These are phyloP conservation scores for Aspergillus spinulosporus DNA, from an alignment of 2,329 filamentous ascomycete species.

Conservation along the genomic window DNA sequence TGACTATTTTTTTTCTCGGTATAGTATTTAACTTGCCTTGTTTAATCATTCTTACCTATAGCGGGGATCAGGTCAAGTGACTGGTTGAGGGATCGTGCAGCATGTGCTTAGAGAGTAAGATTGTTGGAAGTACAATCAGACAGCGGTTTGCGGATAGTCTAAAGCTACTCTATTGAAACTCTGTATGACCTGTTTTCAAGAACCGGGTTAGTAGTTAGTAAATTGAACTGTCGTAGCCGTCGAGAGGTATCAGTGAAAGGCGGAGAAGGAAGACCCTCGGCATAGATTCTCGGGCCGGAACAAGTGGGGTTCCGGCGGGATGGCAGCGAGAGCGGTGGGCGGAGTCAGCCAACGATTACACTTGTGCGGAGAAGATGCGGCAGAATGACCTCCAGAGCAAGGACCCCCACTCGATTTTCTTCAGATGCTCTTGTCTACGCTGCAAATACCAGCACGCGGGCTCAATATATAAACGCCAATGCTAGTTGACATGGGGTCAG, in stretches of 20 bases:
- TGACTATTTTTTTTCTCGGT: slow-evolving; percentile 16
- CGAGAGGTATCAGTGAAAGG: neutral
- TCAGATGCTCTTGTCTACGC: slow-evolving; percentile 45
- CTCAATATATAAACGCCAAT: slow-evolving; percentile 17
- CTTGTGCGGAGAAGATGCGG: slow-evolving; percentile 5
- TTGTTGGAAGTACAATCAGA: neutral
- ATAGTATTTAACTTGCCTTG: slow-evolving; percentile 10
- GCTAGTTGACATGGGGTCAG: slow-evolving; percentile 7
- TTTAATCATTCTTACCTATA: slow-evolving; percentile 12
- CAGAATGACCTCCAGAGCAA: slow-evolving; percentile 27
- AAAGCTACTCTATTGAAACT: slow-evolving; percentile 1
- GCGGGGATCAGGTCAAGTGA: neutral
- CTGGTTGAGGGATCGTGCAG: neutral
- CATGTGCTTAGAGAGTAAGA: neutral
- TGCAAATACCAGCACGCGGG: slow-evolving; percentile 45
- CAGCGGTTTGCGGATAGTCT: slow-evolving; percentile 6
- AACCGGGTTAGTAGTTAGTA: too few relatives aligned
- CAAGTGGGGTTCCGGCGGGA: slow-evolving; percentile 14
- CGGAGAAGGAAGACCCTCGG: slow-evolving; percentile 15
- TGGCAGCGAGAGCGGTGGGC: neutral
- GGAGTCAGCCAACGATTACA: neutral
- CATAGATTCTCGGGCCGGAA: slow-evolving; percentile 16
- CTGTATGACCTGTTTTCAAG: neutral
- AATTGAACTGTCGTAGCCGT: neutral
- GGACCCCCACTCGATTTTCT: slow-evolving; percentile 6